These are phyloP conservation scores for Iberis amara DNA, from an alignment of 441 rosid species.

Conservation along the genomic window DNA sequence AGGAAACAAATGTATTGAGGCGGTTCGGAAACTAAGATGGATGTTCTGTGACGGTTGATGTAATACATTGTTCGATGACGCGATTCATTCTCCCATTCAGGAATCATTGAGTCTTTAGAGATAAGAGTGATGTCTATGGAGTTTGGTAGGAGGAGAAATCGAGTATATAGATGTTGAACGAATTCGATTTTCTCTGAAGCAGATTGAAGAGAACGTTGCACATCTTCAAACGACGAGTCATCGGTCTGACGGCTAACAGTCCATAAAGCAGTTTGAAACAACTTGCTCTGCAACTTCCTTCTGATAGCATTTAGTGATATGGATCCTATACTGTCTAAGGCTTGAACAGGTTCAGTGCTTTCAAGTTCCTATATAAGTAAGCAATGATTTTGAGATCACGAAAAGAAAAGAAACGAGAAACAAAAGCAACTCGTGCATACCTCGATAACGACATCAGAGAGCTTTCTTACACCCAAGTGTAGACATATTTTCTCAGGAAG, in stretches of 20 bases:
- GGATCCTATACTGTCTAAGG: conserved; percentile 57
- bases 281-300: conserved; percentile 60
- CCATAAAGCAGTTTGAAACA: conserved; percentile 73
- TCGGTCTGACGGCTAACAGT: conserved; percentile 39
- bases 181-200: conserved; percentile 70
- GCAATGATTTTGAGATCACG: conserved; percentile 7
- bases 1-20: conserved; percentile 67
- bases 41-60: conserved; percentile 47
- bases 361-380: conserved; percentile 64
- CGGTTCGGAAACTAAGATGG: conserved; percentile 77
- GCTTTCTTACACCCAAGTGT: conserved; percentile 68
- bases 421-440: conserved; percentile 34
- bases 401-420: conserved; percentile 14
- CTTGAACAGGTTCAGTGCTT: conserved; percentile 44
- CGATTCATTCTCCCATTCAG: conserved; percentile 62
- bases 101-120: conserved; percentile 52
- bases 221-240: conserved; percentile 40
- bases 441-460: conserved; percentile 90
- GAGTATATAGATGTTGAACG: conserved; percentile 65
- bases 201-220: conserved; percentile 48
- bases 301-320: conserved; percentile 47
- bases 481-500: conserved; percentile 74
- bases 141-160: conserved; percentile 68
- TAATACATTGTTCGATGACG: conserved; percentile 67
- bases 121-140: conserved; percentile 57